These are phyloP conservation scores for Anethum foeniculum DNA, from an alignment of 140 eudicot genomes.

Conservation along the genomic window DNA sequence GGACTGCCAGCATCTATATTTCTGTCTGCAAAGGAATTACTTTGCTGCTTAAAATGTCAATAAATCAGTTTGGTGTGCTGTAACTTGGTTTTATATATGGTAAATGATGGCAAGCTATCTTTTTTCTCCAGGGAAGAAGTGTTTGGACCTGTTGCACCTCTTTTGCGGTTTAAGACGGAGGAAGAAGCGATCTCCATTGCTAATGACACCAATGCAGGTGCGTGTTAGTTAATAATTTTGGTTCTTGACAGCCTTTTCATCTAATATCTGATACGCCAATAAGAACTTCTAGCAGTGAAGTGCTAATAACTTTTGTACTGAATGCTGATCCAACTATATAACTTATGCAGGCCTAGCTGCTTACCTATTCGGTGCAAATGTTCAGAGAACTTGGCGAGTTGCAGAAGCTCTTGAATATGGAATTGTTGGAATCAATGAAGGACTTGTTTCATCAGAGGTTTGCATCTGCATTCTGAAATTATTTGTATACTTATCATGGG, in stretches of 20 bases:
- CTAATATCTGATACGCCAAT: neutral
- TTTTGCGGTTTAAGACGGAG: slow-evolving; percentile 74
- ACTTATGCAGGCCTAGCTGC: slow-evolving; percentile 76
- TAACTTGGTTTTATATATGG: neutral
- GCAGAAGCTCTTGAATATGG: slow-evolving; percentile 96
- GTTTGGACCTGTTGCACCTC: slow-evolving; percentile 94
- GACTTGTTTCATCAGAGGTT: slow-evolving; percentile 88
- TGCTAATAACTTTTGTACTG: neutral
- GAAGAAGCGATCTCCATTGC: slow-evolving; percentile 87
- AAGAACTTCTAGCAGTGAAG: neutral
- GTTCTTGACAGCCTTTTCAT: neutral
- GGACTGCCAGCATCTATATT: neutral
- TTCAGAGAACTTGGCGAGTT: slow-evolving; percentile 80
- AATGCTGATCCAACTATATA: neutral
- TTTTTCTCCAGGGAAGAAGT: slow-evolving; percentile 58
- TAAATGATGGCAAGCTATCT: neutral
- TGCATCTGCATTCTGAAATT: slow-evolving; percentile 3
- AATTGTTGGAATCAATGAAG: slow-evolving; percentile 86
- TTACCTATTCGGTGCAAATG: slow-evolving; percentile 53
- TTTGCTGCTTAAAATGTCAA: neutral
- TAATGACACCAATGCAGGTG: slow-evolving; percentile 90
- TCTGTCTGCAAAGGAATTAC: neutral
- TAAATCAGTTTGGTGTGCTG: neutral
- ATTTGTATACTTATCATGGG: neutral
- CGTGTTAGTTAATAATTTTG: neutral